phyloP scores from a whole-genome alignment of 441 rosid species.

The Metrosideros polymorpha region DNA sequence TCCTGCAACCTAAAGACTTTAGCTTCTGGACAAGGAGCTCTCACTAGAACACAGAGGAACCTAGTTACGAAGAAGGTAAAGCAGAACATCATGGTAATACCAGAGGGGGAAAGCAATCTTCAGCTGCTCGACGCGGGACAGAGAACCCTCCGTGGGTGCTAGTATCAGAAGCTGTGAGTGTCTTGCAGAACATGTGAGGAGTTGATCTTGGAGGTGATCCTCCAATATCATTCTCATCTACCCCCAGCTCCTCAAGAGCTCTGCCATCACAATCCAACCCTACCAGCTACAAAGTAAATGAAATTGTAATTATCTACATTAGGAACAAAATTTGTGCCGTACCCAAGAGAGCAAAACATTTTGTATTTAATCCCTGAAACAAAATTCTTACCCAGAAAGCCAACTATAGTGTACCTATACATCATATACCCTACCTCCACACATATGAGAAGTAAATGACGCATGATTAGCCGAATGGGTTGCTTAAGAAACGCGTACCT shows the following conservation, averaged over 20 bases:
- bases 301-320: slow-evolving; percentile 6
- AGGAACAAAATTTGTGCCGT: not conserved
- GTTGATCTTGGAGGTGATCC: slow-evolving; percentile 53
- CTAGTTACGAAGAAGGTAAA: not conserved
- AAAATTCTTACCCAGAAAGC: not conserved
- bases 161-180: slow-evolving; percentile 90
- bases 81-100: slow-evolving; percentile 19
- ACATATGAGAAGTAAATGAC: not conserved
- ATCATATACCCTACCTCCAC: not conserved
- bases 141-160: slow-evolving; percentile 98
- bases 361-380: not conserved
- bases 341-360: not conserved
- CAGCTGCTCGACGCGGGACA: slow-evolving; percentile 86
- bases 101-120: slow-evolving; percentile 86
- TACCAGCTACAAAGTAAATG: slow-evolving; percentile 28
- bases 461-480: not conserved
- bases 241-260: slow-evolving; percentile 32
- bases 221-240: slow-evolving; percentile 42
- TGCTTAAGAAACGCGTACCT: slow-evolving; percentile 33
- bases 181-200: slow-evolving; percentile 89
- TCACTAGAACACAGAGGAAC: not conserved
- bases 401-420: not conserved
- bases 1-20: slow-evolving; percentile 39
- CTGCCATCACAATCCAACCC: slow-evolving; percentile 43
- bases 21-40: slow-evolving; percentile 2